Evolutionary conservation across 164 flowering plant species (phyloP).

Genomic region (Umbellularia californica): DNA sequence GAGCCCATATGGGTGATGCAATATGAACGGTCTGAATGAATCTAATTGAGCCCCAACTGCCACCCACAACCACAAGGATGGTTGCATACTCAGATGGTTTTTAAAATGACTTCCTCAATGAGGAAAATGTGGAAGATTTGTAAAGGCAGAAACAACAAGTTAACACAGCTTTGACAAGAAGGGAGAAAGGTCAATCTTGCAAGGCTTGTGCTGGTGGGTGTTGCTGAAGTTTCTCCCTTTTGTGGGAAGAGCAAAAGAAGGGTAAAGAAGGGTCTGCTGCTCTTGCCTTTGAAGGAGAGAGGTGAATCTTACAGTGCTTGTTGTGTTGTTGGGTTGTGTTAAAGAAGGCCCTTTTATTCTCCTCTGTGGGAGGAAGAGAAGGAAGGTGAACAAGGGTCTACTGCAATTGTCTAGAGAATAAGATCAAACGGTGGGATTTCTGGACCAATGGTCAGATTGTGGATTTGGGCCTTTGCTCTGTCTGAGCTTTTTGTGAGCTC

Average conservation of each 20-base stretch:
- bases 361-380: background rate
- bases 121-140: background rate
- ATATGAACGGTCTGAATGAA: too few species aligned
- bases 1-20: too few species aligned
- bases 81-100: too few species aligned
- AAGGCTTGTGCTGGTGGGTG: too few species aligned
- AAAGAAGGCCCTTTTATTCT: background rate
- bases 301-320: background rate
- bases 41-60: too few species aligned
- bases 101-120: background rate
- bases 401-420: background rate
- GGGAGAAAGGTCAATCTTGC: background rate
- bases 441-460: constrained; percentile 25
- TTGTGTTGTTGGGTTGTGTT: background rate
- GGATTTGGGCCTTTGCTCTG: constrained; percentile 47
- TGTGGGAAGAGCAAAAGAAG: background rate
- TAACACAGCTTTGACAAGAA: too few species aligned
- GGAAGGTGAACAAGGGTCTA: background rate
- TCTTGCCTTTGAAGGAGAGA: background rate
- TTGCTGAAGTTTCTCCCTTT: background rate
- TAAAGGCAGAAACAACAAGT: background rate
- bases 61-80: too few species aligned
- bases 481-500: constrained; percentile 74
- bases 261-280: background rate
- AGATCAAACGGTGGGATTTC: background rate